Evolutionary conservation across 352 stramenopile genomes (phyloP).

Genomic region (Plasmopara halstedii): DNA sequence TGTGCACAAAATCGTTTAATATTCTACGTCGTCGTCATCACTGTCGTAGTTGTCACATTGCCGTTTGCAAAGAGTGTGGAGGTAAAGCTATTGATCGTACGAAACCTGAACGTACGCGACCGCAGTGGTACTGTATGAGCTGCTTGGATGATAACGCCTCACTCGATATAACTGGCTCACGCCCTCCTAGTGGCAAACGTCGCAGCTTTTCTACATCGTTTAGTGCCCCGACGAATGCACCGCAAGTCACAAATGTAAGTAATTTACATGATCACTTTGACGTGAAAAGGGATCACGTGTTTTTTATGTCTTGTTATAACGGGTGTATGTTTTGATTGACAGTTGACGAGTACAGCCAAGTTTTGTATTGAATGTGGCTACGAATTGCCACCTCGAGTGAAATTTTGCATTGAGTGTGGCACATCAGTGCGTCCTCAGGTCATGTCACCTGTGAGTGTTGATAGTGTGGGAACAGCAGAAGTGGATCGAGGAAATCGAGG

Average conservation of each 20-base stretch:
- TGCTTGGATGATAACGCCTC: conserved; percentile 62
- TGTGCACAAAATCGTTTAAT: conserved; percentile 75
- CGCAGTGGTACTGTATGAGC: conserved; percentile 73
- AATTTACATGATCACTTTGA: conserved; percentile 8
- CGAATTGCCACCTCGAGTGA: conserved; percentile 63
- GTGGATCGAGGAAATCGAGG: conserved; percentile 28
- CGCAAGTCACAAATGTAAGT: conserved; percentile 45
- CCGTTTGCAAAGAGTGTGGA: conserved; percentile 79
- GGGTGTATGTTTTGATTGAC: conserved; percentile 9
- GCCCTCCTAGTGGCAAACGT: conserved; percentile 43
- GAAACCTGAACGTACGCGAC: conserved; percentile 37
- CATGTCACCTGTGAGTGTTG: conserved; percentile 38
- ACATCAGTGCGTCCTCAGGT: conserved; percentile 51
- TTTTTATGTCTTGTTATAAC: conserved; percentile 7
- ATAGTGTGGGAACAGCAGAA: conserved; percentile 17
- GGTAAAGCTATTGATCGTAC: conserved; percentile 66
- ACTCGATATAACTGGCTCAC: conserved; percentile 54
- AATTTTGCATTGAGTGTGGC: conserved; percentile 84
- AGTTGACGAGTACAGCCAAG: conserved; percentile 61
- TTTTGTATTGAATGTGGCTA: conserved; percentile 84
- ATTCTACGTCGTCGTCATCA: conserved; percentile 76
- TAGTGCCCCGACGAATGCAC: conserved; percentile 24
- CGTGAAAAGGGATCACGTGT: conserved; percentile 7
- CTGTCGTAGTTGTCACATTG: conserved; percentile 77
- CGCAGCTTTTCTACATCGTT: conserved; percentile 50